Conservation (phyloP, 2,329 filamentous ascomycete species). For the Huntiella bhutanensis region DNA sequence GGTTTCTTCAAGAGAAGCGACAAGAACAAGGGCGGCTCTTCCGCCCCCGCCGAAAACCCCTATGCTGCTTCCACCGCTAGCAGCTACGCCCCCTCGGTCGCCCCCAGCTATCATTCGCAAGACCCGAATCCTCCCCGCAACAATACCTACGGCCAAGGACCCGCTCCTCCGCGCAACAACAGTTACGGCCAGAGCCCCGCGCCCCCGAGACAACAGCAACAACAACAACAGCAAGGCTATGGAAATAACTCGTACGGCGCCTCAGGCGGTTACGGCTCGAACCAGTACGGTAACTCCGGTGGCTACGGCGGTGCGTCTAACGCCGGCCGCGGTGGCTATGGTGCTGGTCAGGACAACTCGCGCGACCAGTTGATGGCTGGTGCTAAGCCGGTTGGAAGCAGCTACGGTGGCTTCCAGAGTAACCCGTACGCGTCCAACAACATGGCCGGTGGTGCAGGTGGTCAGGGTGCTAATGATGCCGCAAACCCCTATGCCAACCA, state of each 20-base stretch:
- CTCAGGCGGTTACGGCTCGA: constrained; percentile 30
- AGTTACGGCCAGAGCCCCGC: neutral
- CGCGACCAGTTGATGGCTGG: constrained; percentile 20
- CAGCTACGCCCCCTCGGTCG: constrained; percentile 9
- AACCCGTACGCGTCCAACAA: constrained; percentile 11
- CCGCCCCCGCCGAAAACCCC: constrained; percentile 10
- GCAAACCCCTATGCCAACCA: constrained; percentile 11
- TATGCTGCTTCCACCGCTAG: constrained; percentile 8
- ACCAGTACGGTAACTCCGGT: constrained; percentile 28
- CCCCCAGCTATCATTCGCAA: constrained; percentile 9
- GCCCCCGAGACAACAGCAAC: constrained; percentile 13
- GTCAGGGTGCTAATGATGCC: constrained; percentile 10
- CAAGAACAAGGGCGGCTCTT: constrained; percentile 8
- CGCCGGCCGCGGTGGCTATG: constrained; percentile 40
- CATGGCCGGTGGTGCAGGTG: constrained; percentile 7
- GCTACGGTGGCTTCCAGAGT: constrained; percentile 14
- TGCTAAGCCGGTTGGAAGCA: constrained; percentile 11
- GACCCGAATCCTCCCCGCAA: constrained; percentile 8
- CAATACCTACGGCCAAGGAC: constrained; percentile 15
- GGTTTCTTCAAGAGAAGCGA: constrained; percentile 9
- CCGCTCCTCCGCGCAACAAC: constrained; percentile 12
- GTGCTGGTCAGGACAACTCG: constrained; percentile 20
- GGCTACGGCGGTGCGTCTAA: constrained; percentile 34
- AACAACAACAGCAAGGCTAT: constrained; percentile 11
- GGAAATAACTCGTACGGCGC: constrained; percentile 9